Evolutionary conservation across 2,329 filamentous ascomycete genomes (phyloP).

Genomic region (Penicillium sp.): DNA sequence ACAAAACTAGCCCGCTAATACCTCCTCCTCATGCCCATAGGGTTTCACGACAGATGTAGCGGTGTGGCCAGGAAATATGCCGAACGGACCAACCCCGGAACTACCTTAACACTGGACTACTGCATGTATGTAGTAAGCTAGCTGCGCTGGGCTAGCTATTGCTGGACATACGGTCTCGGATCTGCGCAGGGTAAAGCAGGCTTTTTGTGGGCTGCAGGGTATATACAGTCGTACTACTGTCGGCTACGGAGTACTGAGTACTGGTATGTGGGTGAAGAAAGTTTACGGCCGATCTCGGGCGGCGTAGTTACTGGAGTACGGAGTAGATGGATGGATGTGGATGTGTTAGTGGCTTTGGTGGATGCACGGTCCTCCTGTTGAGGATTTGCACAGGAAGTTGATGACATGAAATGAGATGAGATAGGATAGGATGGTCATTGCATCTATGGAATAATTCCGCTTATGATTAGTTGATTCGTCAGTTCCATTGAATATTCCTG

Average conservation of each 20-base stretch:
- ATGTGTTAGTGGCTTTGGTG: not conserved
- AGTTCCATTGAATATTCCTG: not conserved
- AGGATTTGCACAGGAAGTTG: not conserved
- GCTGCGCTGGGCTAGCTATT: not conserved
- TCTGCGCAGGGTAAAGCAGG: not conserved
- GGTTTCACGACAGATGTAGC: not conserved
- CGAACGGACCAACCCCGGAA: constrained; percentile 1
- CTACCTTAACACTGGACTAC: not conserved
- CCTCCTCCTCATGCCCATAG: not conserved
- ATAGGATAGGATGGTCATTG: no score
- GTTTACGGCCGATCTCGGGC: not conserved
- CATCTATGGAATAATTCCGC: not conserved
- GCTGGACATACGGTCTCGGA: not conserved
- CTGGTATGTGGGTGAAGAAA: not conserved
- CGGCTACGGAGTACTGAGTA: no score
- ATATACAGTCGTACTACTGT: no score
- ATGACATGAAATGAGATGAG: not conserved
- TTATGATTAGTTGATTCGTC: not conserved
- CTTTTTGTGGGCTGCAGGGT: not conserved
- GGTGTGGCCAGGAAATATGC: not conserved
- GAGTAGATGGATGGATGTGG: not conserved
- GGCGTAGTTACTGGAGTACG: no score
- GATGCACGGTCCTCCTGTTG: not conserved
- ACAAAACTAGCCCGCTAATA: not conserved
- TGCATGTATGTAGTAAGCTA: not conserved